Percentiles rank a stretch among this genome's conserved stretches.
Conservation (phyloP, 768 basidiomycete genomes). For the Pleurotus pulmonarius region DNA sequence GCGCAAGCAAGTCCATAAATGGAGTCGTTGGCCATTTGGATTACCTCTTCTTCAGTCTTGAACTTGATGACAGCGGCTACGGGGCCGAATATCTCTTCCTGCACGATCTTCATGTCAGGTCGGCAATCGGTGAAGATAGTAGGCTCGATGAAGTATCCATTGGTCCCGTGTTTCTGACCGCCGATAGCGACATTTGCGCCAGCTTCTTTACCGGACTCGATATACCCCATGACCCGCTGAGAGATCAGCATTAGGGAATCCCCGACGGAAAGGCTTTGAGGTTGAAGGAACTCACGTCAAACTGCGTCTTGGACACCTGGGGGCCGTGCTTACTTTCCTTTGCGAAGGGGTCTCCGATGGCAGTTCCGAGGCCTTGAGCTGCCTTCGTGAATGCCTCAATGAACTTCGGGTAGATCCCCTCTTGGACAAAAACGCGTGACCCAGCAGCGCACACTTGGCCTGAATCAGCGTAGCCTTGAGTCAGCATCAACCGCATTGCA, state of each 20-base stretch:
- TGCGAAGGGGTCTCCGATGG: slow-evolving; percentile 47
- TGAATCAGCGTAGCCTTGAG: slow-evolving; percentile 25
- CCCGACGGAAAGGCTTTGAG: no score
- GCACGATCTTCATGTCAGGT: slow-evolving; percentile 64
- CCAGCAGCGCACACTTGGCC: slow-evolving; percentile 52
- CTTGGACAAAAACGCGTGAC: slow-evolving; percentile 56
- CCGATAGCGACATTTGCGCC: slow-evolving; percentile 65
- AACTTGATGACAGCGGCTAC: slow-evolving; percentile 73
- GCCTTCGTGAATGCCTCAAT: slow-evolving; percentile 37
- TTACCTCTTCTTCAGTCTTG: slow-evolving; percentile 41
- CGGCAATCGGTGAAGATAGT: slow-evolving; percentile 66
- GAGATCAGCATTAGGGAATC: not conserved
- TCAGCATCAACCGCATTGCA: not conserved
- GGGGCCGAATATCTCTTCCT: slow-evolving; percentile 75
- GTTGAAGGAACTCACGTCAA: slow-evolving; percentile 28
- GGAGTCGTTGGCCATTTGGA: slow-evolving; percentile 18
- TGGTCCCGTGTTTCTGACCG: slow-evolving; percentile 51
- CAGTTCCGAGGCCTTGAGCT: slow-evolving; percentile 27
- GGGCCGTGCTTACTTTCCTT: slow-evolving; percentile 42
- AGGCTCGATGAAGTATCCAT: slow-evolving; percentile 69
- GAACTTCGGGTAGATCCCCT: slow-evolving; percentile 55
- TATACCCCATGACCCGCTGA: slow-evolving; percentile 72
- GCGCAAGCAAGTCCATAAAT: slow-evolving; percentile 16
- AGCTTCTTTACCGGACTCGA: slow-evolving; percentile 66
- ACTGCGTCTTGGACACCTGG: slow-evolving; percentile 44